Percentiles rank a stretch among this genome's conserved stretches.
These are phyloP conservation scores for Pezicula carpinea DNA, from an alignment of 2,329 filamentous ascomycete species.

Conservation along the genomic window DNA sequence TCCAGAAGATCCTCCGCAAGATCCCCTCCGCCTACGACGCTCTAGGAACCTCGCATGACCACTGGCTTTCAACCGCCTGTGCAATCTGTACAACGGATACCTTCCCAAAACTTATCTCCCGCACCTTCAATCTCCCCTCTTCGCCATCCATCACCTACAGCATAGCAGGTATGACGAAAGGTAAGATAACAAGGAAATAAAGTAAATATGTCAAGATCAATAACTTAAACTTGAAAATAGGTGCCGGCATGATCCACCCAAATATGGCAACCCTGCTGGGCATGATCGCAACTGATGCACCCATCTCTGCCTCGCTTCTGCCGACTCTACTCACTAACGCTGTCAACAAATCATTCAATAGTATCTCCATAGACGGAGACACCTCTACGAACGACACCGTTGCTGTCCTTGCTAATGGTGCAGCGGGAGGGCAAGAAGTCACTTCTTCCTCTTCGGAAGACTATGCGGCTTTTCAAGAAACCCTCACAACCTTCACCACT, in stretches of 20 bases:
- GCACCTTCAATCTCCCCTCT: constrained; percentile 77
- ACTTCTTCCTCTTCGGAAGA: constrained; percentile 50
- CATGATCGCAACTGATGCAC: constrained; percentile 87
- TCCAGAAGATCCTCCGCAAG: constrained; percentile 79
- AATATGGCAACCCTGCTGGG: constrained; percentile 97
- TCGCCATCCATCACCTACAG: constrained; percentile 71
- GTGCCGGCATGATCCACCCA: constrained; percentile 97
- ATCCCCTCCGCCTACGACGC: constrained; percentile 72
- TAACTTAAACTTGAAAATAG: no score
- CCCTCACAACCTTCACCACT: constrained; percentile 73
- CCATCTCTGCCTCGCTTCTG: constrained; percentile 65
- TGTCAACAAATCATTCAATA: constrained; percentile 86
- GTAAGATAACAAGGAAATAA: no score
- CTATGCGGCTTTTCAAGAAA: constrained; percentile 63
- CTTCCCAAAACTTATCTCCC: constrained; percentile 91
- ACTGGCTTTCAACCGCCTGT: constrained; percentile 82
- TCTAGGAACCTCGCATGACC: constrained; percentile 70
- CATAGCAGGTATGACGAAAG: constrained; percentile 94
- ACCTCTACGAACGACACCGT: constrained; percentile 97
- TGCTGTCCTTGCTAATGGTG: constrained; percentile 91
- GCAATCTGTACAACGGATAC: constrained; percentile 99
- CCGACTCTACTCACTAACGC: constrained; percentile 67
- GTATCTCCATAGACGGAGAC: constrained; percentile 94
- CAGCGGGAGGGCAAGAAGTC: constrained; percentile 69
- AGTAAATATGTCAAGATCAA: no score